These are phyloP conservation scores for Avena eriantha DNA, from an alignment of 176 grass and related monocot genomes.

Conservation along the genomic window DNA sequence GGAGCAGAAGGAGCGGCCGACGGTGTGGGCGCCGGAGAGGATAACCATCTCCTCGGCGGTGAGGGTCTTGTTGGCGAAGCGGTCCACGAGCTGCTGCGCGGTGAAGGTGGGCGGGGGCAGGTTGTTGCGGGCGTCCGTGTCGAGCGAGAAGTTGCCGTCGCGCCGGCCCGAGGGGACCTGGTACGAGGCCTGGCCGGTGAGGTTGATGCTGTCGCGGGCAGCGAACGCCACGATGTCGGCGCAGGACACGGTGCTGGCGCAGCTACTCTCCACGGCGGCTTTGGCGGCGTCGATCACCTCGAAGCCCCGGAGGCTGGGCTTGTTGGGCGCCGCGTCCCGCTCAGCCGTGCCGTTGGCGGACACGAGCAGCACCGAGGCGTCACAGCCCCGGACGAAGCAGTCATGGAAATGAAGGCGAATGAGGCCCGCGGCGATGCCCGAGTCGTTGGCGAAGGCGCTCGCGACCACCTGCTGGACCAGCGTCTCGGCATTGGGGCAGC, in stretches of 20 bases:
- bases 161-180: conserved; percentile 66
- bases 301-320: conserved; percentile 68
- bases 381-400: conserved; percentile 50
- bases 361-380: conserved; percentile 61
- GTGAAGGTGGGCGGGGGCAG: conserved; percentile 50
- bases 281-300: conserved; percentile 64
- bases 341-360: conserved; percentile 59
- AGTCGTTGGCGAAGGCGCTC: conserved; percentile 18
- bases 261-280: conserved; percentile 54
- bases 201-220: conserved; percentile 64
- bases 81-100: conserved; percentile 9
- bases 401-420: too few species aligned
- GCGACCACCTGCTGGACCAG: conserved; percentile 28
- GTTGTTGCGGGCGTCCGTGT: conserved; percentile 37
- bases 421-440: conserved; percentile 15
- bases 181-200: conserved; percentile 51
- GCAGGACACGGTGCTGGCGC: conserved; percentile 63
- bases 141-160: conserved; percentile 56
- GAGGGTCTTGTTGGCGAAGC: conserved; percentile 29
- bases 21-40: conserved; percentile 28
- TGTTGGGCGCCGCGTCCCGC: conserved; percentile 59
- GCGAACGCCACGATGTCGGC: conserved; percentile 72
- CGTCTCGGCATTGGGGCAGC: conserved; percentile 17
- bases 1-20: conserved; percentile 27
- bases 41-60: conserved; percentile 32